Evolutionary conservation across 2,329 filamentous ascomycete genomes (phyloP).

Genomic region (Sordariomycetes sp.): DNA sequence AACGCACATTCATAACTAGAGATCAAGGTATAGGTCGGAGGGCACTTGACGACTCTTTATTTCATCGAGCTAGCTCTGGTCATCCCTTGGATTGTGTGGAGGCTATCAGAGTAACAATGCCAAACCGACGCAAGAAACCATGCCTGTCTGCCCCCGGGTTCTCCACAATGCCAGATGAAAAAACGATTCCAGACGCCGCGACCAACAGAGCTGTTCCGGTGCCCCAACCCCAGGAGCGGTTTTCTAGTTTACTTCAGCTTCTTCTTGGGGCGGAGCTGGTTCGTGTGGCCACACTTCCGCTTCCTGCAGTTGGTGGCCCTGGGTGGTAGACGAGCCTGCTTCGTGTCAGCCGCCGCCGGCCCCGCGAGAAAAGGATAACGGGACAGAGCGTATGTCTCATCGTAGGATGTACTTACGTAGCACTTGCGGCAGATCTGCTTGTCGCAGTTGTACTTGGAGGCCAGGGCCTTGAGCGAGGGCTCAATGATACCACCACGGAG

Average conservation of each 20-base stretch:
- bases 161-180: constrained; percentile 27
- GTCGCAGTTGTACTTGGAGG: constrained; percentile 99
- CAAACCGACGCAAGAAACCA: background rate
- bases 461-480: constrained; percentile 95
- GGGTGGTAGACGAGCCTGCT: constrained; percentile 72
- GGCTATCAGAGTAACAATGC: background rate
- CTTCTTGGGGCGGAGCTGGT: constrained; percentile 99
- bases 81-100: background rate
- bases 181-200: constrained; percentile 29
- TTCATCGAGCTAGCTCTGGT: constrained; percentile 2
- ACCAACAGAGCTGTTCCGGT: constrained; percentile 17
- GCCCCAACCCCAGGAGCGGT: constrained; percentile 6
- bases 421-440: constrained; percentile 99
- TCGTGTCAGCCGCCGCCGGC: background rate
- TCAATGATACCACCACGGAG: constrained; percentile 99
- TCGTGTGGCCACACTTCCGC: constrained; percentile 99
- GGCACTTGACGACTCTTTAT: background rate
- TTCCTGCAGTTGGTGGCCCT: constrained; percentile 99
- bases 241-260: constrained; percentile 70
- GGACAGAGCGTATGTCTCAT: background rate
- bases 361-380: no score
- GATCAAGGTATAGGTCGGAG: background rate
- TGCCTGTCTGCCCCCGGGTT: constrained; percentile 19
- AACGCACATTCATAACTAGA: no score
- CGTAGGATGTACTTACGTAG: constrained; percentile 60